A percentile compares a stretch with the other conserved stretches of the same genome.
These are phyloP conservation scores for Phytophthora nicotianae DNA, from an alignment of 352 stramenopile species.

Conservation along the genomic window DNA sequence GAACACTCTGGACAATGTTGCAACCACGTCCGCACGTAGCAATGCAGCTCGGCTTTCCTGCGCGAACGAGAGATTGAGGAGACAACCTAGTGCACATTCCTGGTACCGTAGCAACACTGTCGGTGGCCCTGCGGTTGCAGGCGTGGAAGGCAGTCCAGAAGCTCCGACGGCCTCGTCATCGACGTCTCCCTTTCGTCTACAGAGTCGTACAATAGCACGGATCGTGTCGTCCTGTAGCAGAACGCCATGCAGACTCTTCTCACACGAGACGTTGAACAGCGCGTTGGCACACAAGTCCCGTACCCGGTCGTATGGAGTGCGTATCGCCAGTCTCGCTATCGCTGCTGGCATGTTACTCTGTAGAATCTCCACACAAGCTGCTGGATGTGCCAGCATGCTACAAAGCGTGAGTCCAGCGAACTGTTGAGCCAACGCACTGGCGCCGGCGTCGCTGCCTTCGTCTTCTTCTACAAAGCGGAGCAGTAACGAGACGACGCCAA, in stretches of 20 bases:
- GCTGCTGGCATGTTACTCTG: constrained; percentile 69
- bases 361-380: constrained; percentile 67
- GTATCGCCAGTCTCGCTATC: constrained; percentile 49
- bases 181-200: constrained; percentile 59
- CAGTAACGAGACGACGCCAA: constrained; percentile 73
- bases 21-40: constrained; percentile 63
- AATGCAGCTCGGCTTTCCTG: constrained; percentile 66
- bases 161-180: constrained; percentile 51
- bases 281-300: constrained; percentile 76
- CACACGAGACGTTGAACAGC: constrained; percentile 83
- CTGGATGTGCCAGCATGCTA: constrained; percentile 61
- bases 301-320: constrained; percentile 53
- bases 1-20: constrained; percentile 71
- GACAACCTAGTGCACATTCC: constrained; percentile 73
- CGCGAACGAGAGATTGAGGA: constrained; percentile 85
- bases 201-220: constrained; percentile 68
- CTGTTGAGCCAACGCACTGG: constrained; percentile 58
- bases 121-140: constrained; percentile 24
- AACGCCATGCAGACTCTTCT: constrained; percentile 66
- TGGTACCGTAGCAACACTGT: constrained; percentile 61
- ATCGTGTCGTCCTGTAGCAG: constrained; percentile 79
- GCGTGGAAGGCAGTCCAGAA: constrained; percentile 31
- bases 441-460: constrained; percentile 10
- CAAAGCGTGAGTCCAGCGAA: constrained; percentile 75
- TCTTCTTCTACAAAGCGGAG: constrained; percentile 72